phyloP scores from a whole-genome alignment of 805 yeast genomes.

The Wickerhamiella bombiphila region DNA sequence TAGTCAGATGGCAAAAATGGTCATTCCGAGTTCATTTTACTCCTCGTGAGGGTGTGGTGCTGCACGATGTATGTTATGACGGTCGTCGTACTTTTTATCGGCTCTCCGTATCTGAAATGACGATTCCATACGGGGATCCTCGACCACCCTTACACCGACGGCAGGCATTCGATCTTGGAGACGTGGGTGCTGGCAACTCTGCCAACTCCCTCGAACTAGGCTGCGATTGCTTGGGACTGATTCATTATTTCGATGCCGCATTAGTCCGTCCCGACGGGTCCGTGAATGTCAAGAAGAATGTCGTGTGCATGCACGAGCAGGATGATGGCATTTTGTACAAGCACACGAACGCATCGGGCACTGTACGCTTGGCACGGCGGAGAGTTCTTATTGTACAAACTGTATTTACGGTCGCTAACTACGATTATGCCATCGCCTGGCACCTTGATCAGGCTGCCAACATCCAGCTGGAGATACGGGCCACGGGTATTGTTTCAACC shows the following conservation, averaged over 20 bases:
- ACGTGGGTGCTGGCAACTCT: conserved; percentile 63
- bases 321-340: conserved; percentile 65
- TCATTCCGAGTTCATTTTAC: conserved; percentile 54
- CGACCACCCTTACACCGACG: conserved; percentile 71
- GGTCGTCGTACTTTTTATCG: conserved; percentile 65
- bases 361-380: conserved; percentile 62
- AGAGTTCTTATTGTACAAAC: conserved; percentile 68
- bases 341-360: conserved; percentile 61
- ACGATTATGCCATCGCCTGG: conserved; percentile 59
- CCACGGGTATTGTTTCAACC: conserved; percentile 74
- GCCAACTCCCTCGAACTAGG: conserved; percentile 58
- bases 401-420: conserved; percentile 71
- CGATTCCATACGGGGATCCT: conserved; percentile 77
- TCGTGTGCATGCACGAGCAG: conserved; percentile 72
- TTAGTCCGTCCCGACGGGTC: conserved; percentile 45
- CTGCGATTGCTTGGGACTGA: conserved; percentile 70
- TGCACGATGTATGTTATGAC: conserved; percentile 58
- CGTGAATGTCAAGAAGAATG: conserved; percentile 46
- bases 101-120: conserved; percentile 64
- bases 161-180: conserved; percentile 76
- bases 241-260: conserved; percentile 53
- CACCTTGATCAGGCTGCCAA: conserved; percentile 66
- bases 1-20: conserved; percentile 72
- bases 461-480: conserved; percentile 63
- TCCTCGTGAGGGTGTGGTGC: conserved; percentile 64